Conservation (phyloP, 1,139 yeast species). For the Hanseniaspora sp. region DNA sequence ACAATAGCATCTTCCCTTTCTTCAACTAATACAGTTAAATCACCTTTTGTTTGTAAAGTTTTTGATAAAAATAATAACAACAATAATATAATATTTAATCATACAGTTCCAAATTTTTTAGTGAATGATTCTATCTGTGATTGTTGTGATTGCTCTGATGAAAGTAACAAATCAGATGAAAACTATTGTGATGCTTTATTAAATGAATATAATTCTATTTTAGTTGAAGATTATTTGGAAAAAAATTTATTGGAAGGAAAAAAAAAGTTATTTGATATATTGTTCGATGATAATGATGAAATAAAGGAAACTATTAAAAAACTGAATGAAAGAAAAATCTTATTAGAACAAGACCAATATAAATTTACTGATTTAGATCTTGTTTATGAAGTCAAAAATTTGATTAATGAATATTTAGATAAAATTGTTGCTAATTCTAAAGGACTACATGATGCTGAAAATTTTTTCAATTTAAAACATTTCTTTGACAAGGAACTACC, state of each 20-base stretch:
- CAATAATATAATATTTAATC: neutral
- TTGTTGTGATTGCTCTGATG: conserved; percentile 97
- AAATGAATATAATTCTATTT: conserved; percentile 20
- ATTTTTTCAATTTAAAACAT: neutral
- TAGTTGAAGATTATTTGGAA: conserved; percentile 17
- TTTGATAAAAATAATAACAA: neutral
- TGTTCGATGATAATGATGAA: conserved; percentile 20
- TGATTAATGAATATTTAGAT: conserved; percentile 21
- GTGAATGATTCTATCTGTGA: conserved; percentile 92
- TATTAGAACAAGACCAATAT: conserved; percentile 14
- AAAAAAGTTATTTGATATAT: conserved; percentile 1
- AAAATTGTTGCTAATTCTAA: conserved; percentile 13
- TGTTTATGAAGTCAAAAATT: conserved; percentile 18
- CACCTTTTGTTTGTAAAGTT: neutral
- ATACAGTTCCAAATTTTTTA: conserved; percentile 34
- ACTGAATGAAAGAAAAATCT: neutral
- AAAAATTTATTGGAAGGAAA: conserved; percentile 19
- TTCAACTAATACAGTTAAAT: no score
- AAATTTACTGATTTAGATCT: neutral
- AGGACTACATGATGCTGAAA: conserved; percentile 8
- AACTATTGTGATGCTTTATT: conserved; percentile 30
- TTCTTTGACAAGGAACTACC: conserved; percentile 1
- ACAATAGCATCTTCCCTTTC: no score
- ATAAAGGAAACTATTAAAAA: conserved; percentile 10
- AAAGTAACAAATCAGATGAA: conserved; percentile 37